phyloP scores from a whole-genome alignment of 1,139 yeast genomes.

The Yamadazyma atlantica region DNA sequence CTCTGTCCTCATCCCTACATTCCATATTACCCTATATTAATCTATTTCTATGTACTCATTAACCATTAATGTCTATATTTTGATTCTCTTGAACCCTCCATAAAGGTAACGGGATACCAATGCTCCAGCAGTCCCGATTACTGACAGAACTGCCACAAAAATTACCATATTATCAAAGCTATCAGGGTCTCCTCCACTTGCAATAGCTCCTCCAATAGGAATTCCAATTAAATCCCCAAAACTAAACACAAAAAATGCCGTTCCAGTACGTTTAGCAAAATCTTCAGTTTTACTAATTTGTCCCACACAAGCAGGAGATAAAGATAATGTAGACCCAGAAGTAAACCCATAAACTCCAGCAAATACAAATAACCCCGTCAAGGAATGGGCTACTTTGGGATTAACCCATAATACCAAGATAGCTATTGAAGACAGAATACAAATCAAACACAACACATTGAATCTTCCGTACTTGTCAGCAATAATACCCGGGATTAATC shows the following conservation, averaged over 20 bases:
- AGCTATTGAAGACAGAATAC: slow-evolving; percentile 32
- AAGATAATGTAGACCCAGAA: slow-evolving; percentile 30
- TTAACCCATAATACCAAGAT: slow-evolving; percentile 51
- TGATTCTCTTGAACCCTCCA: slow-evolving; percentile 20
- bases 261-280: slow-evolving; percentile 30
- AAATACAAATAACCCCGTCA: slow-evolving; percentile 27
- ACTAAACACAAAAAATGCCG: slow-evolving; percentile 33
- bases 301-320: slow-evolving; percentile 47
- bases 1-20: too few species aligned
- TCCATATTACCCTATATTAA: too few species aligned
- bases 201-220: slow-evolving; percentile 38
- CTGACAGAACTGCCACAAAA: slow-evolving; percentile 25
- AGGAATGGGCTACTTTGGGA: slow-evolving; percentile 19
- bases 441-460: slow-evolving; percentile 48
- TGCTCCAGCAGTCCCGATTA: slow-evolving; percentile 27
- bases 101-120: slow-evolving; percentile 25
- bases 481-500: slow-evolving; percentile 47
- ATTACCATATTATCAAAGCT: slow-evolving; percentile 29
- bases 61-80: slow-evolving; percentile 7
- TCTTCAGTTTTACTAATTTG: slow-evolving; percentile 63
- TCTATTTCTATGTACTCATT: too few species aligned
- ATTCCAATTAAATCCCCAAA: slow-evolving; percentile 35
- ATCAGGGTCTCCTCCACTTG: slow-evolving; percentile 17
- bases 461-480: slow-evolving; percentile 54
- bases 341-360: slow-evolving; percentile 31